Base-by-base conservation (phyloP, 2,329 filamentous ascomycete genomes). In the Trichoderma citrinoviride region DNA sequence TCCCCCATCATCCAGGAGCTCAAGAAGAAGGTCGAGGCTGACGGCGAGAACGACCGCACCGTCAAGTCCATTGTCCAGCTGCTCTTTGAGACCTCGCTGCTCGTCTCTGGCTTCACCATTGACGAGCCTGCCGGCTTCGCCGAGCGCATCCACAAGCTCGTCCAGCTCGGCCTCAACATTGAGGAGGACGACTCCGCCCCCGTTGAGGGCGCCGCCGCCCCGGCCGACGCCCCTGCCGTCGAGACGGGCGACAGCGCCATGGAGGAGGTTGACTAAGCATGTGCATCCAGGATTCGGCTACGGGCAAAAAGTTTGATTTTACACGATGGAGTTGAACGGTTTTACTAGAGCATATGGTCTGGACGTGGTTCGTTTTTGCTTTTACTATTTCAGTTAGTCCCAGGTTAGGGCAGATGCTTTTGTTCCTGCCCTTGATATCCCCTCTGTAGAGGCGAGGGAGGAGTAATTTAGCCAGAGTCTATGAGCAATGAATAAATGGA, bases 51-150 rank as follows among this genome's bases (percentile, higher is more conserved):
- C 80, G 95, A 98, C 87, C 93, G 93, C 80, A 97, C 93, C 66
- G 95, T 99, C 85, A 98, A 98, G 88, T 96, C 92, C 68, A 98
- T 99, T 77, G 96, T 95, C 73, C 93, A 96, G 83, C 90, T 99
- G 64, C 90, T 99, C 73, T 99, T 95, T 83, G 95, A 99, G 90
- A 99, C 95, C 72, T 98, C 95, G 47, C 91, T 99, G 67, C 88
- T 99, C 67, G 95, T 98, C 77, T 98, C 95, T 73, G 95, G 95
- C 75, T 99, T 99, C 91, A 98, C 95, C 79, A 98, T 99, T 74
- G 95, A 99, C 68, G 95, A 99, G 87, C 95, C 95, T 70, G 92
- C 95, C 73, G 90, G 92, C 81, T 99, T 98, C 79, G 93, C 95
- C 71, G 93, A 97, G 87, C 94, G 95, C 79, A 98, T 99, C 79